Percentiles rank a stretch among this genome's conserved stretches.
These are phyloP conservation scores for Curvularia verruculosa DNA, from an alignment of 2,329 filamentous ascomycete genomes.

Conservation along the genomic window DNA sequence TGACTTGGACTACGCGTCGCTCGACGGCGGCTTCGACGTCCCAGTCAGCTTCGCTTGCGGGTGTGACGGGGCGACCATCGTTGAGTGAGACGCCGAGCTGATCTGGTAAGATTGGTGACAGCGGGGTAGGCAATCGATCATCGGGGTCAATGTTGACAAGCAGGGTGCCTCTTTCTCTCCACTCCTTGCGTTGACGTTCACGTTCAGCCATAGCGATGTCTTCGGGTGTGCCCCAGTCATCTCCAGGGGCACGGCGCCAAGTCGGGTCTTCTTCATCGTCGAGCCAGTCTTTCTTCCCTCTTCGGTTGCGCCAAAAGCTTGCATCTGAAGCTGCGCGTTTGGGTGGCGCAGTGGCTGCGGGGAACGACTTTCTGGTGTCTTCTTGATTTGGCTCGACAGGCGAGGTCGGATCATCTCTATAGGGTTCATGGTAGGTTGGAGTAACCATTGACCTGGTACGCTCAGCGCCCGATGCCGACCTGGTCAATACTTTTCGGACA, in stretches of 20 bases:
- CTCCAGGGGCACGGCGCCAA: constrained; percentile 45
- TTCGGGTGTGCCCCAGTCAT: constrained; percentile 46
- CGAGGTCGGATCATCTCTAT: constrained; percentile 36
- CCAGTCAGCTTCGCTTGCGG: constrained; percentile 55
- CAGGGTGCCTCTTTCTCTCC: constrained; percentile 38
- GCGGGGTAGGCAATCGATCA: constrained; percentile 36
- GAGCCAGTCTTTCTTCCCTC: constrained; percentile 53
- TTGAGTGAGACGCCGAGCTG: constrained; percentile 28
- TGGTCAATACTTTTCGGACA: constrained; percentile 43
- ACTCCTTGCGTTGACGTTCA: constrained; percentile 39
- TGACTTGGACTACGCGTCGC: constrained; percentile 61
- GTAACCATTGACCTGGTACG: constrained; percentile 38
- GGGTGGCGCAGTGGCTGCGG: constrained; percentile 35
- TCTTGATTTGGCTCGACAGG: constrained; percentile 9
- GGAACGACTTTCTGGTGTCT: constrained; percentile 28
- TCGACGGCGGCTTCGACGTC: constrained; percentile 57
- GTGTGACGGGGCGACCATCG: constrained; percentile 34
- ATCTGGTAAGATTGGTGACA: constrained; percentile 31
- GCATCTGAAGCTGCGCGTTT: constrained; percentile 54
- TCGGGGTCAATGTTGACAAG: constrained; percentile 38
- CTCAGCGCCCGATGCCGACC: constrained; percentile 36
- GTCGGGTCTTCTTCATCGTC: constrained; percentile 42
- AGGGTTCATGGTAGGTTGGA: constrained; percentile 35
- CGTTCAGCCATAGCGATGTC: constrained; percentile 41
- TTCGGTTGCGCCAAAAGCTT: constrained; percentile 50